A percentile compares a stretch with the other conserved stretches of the same genome.
These are phyloP conservation scores for Termitomyces sp. DNA, from an alignment of 768 basidiomycete species.

Conservation along the genomic window DNA sequence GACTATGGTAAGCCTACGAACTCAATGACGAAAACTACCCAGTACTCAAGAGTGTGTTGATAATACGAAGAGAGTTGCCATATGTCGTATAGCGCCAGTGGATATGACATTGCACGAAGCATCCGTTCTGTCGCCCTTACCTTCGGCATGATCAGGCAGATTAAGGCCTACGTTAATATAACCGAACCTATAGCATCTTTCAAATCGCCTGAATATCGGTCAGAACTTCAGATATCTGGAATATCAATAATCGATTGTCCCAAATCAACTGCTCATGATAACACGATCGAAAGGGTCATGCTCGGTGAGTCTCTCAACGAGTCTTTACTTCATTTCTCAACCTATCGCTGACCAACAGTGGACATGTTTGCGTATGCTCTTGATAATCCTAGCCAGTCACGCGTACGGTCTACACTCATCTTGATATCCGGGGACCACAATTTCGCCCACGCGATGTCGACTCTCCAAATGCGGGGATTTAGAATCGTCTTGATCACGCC, in stretches of 20 bases:
- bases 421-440: slow-evolving; percentile 66
- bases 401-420: slow-evolving; percentile 49
- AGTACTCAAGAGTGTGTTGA: neutral
- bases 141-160: slow-evolving; percentile 44
- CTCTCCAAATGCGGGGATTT: slow-evolving; percentile 49
- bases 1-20: slow-evolving; percentile 3
- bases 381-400: slow-evolving; percentile 42
- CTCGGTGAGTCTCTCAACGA: slow-evolving; percentile 30
- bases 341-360: slow-evolving; percentile 31
- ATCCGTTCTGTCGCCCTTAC: slow-evolving; percentile 42
- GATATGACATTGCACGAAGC: slow-evolving; percentile 40
- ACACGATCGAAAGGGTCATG: slow-evolving; percentile 44
- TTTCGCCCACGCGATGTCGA: slow-evolving; percentile 57
- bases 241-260: slow-evolving; percentile 37
- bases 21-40: neutral
- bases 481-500: slow-evolving; percentile 46
- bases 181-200: slow-evolving; percentile 23
- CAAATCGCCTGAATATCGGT: slow-evolving; percentile 32
- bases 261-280: slow-evolving; percentile 24
- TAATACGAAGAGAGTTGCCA: slow-evolving; percentile 36
- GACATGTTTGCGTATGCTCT: slow-evolving; percentile 65
- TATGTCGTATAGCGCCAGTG: slow-evolving; percentile 32
- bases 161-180: slow-evolving; percentile 54
- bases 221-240: slow-evolving; percentile 45
- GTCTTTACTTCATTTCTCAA: neutral